Conservation (phyloP, 805 yeast species). For the Wickerhamomyces bovis region DNA sequence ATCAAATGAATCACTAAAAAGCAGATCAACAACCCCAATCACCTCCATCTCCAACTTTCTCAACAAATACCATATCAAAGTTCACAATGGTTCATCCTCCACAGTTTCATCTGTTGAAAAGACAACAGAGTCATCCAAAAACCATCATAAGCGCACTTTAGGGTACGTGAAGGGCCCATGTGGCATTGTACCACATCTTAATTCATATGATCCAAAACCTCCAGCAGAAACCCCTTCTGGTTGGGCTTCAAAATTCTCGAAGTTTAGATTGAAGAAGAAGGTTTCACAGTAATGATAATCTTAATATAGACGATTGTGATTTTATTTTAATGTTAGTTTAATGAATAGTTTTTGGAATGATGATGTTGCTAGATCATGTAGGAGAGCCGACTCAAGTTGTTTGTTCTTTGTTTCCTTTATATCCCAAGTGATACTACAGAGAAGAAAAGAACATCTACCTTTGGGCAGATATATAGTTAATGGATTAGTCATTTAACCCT, state of each 20-base stretch:
- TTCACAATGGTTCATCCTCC: slow-evolving; percentile 3
- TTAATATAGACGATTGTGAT: not conserved
- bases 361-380: not conserved
- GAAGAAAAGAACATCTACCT: too few species aligned
- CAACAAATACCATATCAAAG: slow-evolving; percentile 12
- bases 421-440: too few species aligned
- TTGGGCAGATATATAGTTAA: too few species aligned
- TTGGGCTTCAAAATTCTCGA: slow-evolving; percentile 9
- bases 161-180: slow-evolving; percentile 14
- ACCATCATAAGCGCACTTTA: slow-evolving; percentile 2
- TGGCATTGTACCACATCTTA: slow-evolving; percentile 10
- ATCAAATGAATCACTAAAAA: slow-evolving; percentile 3
- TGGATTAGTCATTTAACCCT: too few species aligned
- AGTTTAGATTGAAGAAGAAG: slow-evolving; percentile 7
- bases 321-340: not conserved
- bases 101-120: not conserved
- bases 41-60: slow-evolving; percentile 11
- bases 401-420: too few species aligned
- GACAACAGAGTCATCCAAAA: not conserved
- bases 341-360: not conserved
- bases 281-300: not conserved
- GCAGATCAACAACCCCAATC: slow-evolving; percentile 4
- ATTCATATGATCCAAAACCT: slow-evolving; percentile 13
- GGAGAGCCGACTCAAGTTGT: not conserved
- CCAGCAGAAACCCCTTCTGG: slow-evolving; percentile 4